Conservation (phyloP, 1,284 basidiomycete species). For the Leccinum griseonigrum region DNA sequence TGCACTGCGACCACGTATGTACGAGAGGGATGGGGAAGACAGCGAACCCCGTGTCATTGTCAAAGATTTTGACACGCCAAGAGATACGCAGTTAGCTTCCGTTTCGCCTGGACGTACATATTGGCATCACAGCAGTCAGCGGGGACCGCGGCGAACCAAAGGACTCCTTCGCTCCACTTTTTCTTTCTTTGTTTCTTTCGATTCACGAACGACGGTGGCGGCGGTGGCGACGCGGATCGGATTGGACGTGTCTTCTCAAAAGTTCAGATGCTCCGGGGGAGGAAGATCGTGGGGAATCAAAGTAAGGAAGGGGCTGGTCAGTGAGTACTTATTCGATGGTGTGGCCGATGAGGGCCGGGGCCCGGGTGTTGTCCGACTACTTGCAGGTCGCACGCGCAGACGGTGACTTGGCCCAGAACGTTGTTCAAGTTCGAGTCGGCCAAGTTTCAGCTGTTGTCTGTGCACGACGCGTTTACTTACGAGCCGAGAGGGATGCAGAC, state of each 20-base stretch:
- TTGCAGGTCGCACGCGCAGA: too few species aligned
- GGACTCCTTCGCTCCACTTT: background rate
- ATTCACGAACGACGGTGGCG: background rate
- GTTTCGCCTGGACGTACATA: background rate
- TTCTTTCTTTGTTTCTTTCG: background rate
- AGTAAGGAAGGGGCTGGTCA: background rate
- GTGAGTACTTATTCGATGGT: too few species aligned
- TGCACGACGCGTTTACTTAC: too few species aligned
- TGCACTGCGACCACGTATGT: too few species aligned
- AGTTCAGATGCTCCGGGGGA: background rate
- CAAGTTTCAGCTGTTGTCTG: too few species aligned
- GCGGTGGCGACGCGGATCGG: background rate
- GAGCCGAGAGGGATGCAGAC: too few species aligned
- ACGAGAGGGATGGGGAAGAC: background rate
- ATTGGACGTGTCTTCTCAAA: background rate
- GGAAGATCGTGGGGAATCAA: background rate
- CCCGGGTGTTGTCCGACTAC: too few species aligned
- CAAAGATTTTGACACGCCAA: background rate
- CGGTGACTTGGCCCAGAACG: too few species aligned
- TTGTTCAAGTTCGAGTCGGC: too few species aligned
- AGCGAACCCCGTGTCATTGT: too few species aligned
- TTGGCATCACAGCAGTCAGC: background rate
- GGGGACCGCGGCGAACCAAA: background rate
- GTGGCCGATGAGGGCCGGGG: background rate
- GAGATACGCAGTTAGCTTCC: slow-evolving; percentile 2